Evolutionary conservation across 305 asterid genomes (phyloP).

Genomic region (Solanum hybrid): DNA sequence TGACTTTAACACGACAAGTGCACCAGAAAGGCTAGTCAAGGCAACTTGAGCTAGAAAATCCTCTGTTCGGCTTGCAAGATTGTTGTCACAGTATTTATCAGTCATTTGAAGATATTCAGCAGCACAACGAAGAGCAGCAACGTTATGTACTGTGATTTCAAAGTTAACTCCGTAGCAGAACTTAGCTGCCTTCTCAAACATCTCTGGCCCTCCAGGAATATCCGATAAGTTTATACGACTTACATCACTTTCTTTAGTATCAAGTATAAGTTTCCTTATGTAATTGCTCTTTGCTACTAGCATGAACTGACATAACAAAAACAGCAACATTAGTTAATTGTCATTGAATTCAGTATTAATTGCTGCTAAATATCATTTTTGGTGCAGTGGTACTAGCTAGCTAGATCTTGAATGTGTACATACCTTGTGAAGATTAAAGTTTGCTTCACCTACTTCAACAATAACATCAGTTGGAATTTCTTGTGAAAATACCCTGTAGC

Average conservation of each 20-base stretch:
- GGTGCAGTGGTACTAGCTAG: neutral
- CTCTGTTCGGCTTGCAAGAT: slow-evolving; percentile 73
- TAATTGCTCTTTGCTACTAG: slow-evolving; percentile 87
- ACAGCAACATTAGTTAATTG: neutral
- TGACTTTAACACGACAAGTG: slow-evolving; percentile 69
- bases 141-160: slow-evolving; percentile 89
- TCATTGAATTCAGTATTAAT: neutral
- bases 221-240: slow-evolving; percentile 55
- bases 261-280: slow-evolving; percentile 64
- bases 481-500: slow-evolving; percentile 74
- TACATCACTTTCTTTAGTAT: slow-evolving; percentile 51
- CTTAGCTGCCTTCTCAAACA: slow-evolving; percentile 80
- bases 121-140: slow-evolving; percentile 83
- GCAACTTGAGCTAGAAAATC: slow-evolving; percentile 82
- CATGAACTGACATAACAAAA: slow-evolving; percentile 50
- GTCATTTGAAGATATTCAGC: slow-evolving; percentile 91
- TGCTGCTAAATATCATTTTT: neutral
- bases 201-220: slow-evolving; percentile 88
- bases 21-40: slow-evolving; percentile 71
- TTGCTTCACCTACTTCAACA: slow-evolving; percentile 71
- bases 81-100: slow-evolving; percentile 61
- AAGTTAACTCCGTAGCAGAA: slow-evolving; percentile 96
- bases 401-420: neutral
- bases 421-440: slow-evolving; percentile 87
- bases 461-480: slow-evolving; percentile 80